Conservation (phyloP, 75 land plant species). For the Adiantum capillusveneris region DNA sequence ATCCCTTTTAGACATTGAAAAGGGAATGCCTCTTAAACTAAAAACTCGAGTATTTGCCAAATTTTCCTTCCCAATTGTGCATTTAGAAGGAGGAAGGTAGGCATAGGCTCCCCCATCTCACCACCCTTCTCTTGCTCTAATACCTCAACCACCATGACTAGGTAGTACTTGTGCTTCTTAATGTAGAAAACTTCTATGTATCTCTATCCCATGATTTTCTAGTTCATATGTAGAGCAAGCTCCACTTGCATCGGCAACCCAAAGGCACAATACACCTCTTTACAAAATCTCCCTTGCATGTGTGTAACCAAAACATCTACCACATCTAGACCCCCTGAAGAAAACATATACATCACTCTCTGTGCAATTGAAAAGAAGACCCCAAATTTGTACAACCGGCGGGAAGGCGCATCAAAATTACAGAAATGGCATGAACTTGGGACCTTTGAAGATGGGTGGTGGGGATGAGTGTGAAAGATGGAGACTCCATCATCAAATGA, state of each 20-base stretch:
- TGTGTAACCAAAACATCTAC: slow-evolving; percentile 74
- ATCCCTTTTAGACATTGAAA: slow-evolving; percentile 27
- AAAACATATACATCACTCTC: slow-evolving; percentile 48
- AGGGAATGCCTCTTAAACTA: slow-evolving; percentile 24
- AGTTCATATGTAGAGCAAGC: slow-evolving; percentile 20
- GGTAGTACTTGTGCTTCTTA: slow-evolving; percentile 30
- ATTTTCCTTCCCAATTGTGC: slow-evolving; percentile 11
- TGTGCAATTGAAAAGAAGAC: slow-evolving; percentile 75
- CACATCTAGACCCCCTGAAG: slow-evolving; percentile 64
- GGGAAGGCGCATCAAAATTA: no score
- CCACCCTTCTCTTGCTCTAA: neutral
- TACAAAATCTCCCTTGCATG: slow-evolving; percentile 56
- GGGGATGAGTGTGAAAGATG: no score
- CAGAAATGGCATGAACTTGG: no score
- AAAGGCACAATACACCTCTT: slow-evolving; percentile 71
- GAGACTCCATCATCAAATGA: no score
- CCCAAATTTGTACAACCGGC: slow-evolving; percentile 68
- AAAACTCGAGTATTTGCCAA: slow-evolving; percentile 23
- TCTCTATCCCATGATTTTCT: slow-evolving; percentile 28
- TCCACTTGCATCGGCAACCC: slow-evolving; percentile 75
- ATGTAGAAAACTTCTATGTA: slow-evolving; percentile 29
- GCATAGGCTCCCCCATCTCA: slow-evolving; percentile 1
- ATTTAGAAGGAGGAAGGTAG: neutral
- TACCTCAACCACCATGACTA: slow-evolving; percentile 19
- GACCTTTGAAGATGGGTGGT: no score